A percentile compares a stretch with the other conserved stretches of the same genome.
Conservation (phyloP, 2,329 filamentous ascomycete species). For the Penicillium sp. region DNA sequence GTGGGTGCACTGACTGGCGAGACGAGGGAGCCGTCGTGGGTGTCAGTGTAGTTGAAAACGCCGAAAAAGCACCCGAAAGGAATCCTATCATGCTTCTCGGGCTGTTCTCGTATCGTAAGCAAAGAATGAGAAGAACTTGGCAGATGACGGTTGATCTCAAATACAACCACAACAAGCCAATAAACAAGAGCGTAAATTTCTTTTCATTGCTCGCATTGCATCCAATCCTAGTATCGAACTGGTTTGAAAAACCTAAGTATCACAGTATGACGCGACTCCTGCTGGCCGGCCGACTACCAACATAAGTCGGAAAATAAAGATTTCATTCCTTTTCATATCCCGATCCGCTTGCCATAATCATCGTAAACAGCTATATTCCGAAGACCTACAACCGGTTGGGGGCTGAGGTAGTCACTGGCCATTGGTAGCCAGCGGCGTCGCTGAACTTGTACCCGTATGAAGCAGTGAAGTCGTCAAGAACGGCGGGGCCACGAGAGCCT, state of each 20-base stretch:
- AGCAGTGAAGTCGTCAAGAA: conserved; percentile 95
- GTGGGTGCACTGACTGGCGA: too few relatives aligned
- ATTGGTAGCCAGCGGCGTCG: conserved; percentile 92
- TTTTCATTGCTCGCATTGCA: conserved; percentile 18
- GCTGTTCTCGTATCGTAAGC: neutral
- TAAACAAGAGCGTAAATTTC: conserved; percentile 9
- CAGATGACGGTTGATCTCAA: neutral
- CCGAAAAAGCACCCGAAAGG: too few relatives aligned
- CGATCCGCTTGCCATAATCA: conserved; percentile 23
- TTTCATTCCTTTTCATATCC: conserved; percentile 26
- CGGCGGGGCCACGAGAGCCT: conserved; percentile 95
- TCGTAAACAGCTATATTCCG: conserved; percentile 22
- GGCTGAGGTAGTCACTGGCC: conserved; percentile 69
- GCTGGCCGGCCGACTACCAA: conserved; percentile 7
- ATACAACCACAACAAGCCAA: neutral
- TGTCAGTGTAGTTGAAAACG: too few relatives aligned
- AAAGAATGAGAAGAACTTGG: neutral
- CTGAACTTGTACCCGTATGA: conserved; percentile 99
- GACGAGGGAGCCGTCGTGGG: too few relatives aligned
- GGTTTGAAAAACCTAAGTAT: conserved; percentile 8
- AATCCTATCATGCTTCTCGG: too few relatives aligned
- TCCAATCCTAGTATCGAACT: conserved; percentile 11
- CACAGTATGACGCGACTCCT: conserved; percentile 15
- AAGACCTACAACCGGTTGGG: conserved; percentile 73
- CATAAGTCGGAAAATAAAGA: conserved; percentile 16